phyloP scores from a whole-genome alignment of 108 stramenopile species.

The Pelagomonas calceolata region DNA sequence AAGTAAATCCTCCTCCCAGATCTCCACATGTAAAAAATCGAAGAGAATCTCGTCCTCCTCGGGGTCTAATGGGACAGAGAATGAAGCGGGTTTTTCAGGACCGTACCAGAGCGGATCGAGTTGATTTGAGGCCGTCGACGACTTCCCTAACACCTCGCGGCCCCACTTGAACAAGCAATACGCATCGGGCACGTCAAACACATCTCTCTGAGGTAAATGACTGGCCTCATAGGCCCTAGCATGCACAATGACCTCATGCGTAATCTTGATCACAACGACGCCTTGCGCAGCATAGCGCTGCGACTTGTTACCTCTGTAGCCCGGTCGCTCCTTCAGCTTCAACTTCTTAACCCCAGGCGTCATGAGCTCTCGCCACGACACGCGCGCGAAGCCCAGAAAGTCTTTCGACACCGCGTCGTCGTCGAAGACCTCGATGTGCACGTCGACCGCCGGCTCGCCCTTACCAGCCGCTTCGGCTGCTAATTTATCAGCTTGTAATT shows the following conservation, averaged over 20 bases:
- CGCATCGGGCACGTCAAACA: constrained; percentile 5
- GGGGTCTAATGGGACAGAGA: not conserved
- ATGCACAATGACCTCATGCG: not conserved
- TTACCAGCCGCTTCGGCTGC: not conserved
- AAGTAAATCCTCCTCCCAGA: not conserved
- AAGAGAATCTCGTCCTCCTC: not conserved
- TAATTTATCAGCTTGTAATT: too few species aligned
- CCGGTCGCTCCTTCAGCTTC: not conserved
- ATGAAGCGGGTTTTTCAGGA: not conserved
- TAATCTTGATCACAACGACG: not conserved
- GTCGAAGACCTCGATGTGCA: not conserved
- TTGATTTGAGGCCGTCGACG: not conserved
- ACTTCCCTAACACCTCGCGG: not conserved
- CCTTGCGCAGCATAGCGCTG: not conserved
- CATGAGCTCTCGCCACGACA: not conserved
- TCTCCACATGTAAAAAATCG: not conserved
- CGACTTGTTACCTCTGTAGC: not conserved
- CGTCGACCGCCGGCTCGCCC: not conserved
- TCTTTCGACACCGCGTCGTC: not conserved
- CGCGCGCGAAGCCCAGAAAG: not conserved
- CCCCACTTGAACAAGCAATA: constrained; percentile 11
- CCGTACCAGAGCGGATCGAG: constrained; percentile 10
- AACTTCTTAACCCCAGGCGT: not conserved
- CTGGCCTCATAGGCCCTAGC: not conserved
- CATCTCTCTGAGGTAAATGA: constrained; percentile 1